Evolutionary conservation across 2,329 filamentous ascomycete species (phyloP).

Genomic region (Pyrenophora graminea): DNA sequence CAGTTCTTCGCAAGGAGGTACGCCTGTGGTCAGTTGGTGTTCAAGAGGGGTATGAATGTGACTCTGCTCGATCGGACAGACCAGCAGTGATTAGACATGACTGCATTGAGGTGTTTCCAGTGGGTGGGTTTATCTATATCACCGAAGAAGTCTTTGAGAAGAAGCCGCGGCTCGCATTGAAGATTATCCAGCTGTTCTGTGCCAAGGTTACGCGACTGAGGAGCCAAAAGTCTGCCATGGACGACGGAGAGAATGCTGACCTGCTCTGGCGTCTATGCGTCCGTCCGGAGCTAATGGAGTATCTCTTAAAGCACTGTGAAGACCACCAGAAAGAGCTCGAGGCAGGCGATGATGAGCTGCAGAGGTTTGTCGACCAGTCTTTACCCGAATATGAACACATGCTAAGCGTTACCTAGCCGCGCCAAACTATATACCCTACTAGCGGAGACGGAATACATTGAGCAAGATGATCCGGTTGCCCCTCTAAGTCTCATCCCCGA

Average conservation of each 20-base stretch:
- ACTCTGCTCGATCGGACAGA: conserved; percentile 15
- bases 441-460: conserved; percentile 25
- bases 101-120: conserved; percentile 44
- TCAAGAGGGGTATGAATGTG: conserved; percentile 24
- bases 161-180: conserved; percentile 43
- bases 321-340: conserved; percentile 24
- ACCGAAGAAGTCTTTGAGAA: conserved; percentile 51
- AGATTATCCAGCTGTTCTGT: conserved; percentile 45
- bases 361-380: conserved; percentile 14
- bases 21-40: conserved; percentile 44
- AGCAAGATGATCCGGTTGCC: conserved; percentile 25
- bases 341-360: conserved; percentile 19
- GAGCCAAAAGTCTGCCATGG: conserved; percentile 17
- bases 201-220: conserved; percentile 28
- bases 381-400: not conserved
- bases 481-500: conserved; percentile 21
- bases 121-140: conserved; percentile 48
- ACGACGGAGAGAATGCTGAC: conserved; percentile 26
- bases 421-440: conserved; percentile 35
- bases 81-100: conserved; percentile 25
- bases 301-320: conserved; percentile 26
- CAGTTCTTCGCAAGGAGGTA: conserved; percentile 33
- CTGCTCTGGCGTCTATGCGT: conserved; percentile 41
- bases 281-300: conserved; percentile 38
- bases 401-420: conserved; percentile 17